Evolutionary conservation across 345 rosid genomes (phyloP), one percentile per base, ranked within the genome.

Genomic region (Raphanus sativus): DNA sequence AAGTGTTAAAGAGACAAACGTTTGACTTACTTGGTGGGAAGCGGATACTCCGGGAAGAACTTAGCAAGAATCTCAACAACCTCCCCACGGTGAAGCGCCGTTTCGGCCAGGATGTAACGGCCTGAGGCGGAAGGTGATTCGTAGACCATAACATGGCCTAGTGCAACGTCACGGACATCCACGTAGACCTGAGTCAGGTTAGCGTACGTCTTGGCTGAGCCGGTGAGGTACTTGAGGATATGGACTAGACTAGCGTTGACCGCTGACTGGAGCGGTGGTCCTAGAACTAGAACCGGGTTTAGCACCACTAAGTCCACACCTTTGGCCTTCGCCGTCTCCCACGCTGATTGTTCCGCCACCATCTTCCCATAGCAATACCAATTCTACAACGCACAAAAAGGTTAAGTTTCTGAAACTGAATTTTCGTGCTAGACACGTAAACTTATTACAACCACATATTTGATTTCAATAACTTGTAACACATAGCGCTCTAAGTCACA

Each of bases 341-440:
- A 87, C 0, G 98, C 98, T 0, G 93, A 90, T 83, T 88, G 87
- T 85, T 95, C 99, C 0, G 98, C 98, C 85, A 92, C 90, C 5
- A 87, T 85, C 79, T 95, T 95, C 25, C 99, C 98, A 3, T 92
- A 92, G 83, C 98, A 92, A 75, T 95, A 95, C 99, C 98, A 95
- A 68, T 95, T 92, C 99, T 95, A 86, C 69, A 83, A 62, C 16
- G 26, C 29, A 48, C 26, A 36, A 63, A 17, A 2, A 4, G 67
- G 5, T 45, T 33, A 74, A 26, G n/a, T 11, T 54, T 12, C 12
- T 8, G 0, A 8, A 2, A 62, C 4, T 8, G 13, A 32, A 11
- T 63, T 33, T 33, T 8, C 21, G 10, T 11, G 26, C 13, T 33
- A 63, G 8, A 34, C 50, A 21, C 30, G 52, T 64, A 36, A 64